Percentiles rank a stretch among this genome's conserved stretches.
Evolutionary conservation across 257 asterid species (phyloP).

Genomic region (Primulina huaijiensis): DNA sequence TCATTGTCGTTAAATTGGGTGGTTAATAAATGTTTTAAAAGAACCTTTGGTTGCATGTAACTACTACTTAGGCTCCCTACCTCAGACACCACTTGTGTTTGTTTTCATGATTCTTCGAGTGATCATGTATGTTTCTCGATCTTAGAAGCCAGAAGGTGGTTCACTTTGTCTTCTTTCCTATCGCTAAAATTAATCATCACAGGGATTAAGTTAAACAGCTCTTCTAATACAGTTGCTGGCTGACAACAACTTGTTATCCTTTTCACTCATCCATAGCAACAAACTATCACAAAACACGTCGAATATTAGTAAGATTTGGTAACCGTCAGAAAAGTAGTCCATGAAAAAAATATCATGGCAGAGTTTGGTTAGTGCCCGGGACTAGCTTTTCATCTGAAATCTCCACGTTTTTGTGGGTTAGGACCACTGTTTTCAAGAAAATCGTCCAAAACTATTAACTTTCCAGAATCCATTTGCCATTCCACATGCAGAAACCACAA

Average conservation of each 20-base stretch:
- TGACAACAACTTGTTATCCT: conserved; percentile 11
- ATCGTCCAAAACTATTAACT: not conserved
- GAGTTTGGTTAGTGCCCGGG: not conserved
- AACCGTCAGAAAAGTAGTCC: not conserved
- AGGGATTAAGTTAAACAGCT: not conserved
- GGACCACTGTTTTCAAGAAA: not conserved
- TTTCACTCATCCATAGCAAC: conserved; percentile 10
- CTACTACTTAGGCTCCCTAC: not conserved
- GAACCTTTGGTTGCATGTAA: not conserved
- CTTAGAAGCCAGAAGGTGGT: not conserved
- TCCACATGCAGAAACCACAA: not conserved
- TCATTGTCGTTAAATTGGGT: not conserved
- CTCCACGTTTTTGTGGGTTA: not conserved
- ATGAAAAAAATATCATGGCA: not conserved
- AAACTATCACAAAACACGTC: not conserved
- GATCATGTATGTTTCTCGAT: not conserved
- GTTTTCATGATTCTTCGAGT: not conserved
- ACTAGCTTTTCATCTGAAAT: not conserved
- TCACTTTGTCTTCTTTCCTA: not conserved
- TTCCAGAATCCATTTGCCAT: not conserved
- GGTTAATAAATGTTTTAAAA: not conserved
- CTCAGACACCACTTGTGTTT: not conserved
- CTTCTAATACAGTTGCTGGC: not conserved
- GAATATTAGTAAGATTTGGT: not conserved
- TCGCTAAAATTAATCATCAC: not conserved